Evolutionary conservation across 345 rosid species (phyloP), one percentile per base, ranked within the genome.

Genomic region (Cardiospermum halicacabum): DNA sequence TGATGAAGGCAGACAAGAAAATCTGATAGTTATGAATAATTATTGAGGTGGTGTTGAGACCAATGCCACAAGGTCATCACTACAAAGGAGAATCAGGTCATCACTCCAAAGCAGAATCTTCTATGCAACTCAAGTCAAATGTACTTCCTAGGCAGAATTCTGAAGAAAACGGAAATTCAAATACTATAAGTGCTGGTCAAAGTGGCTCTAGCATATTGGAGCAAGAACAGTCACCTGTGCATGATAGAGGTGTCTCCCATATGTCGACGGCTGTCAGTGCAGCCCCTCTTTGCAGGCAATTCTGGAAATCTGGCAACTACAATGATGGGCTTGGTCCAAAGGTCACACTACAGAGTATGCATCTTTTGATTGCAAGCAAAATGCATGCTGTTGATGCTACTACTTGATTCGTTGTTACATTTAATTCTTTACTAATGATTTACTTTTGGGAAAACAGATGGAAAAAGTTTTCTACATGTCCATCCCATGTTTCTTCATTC

Each of bases 401-500:
- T 48, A 40, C 26, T 8, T 27, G 24, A 11, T 28, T 0, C 3
- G 21, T 19, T 19, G 36, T 18, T 25, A 31, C n/a, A 1, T 50
- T 74, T 21, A 19, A 4, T 48, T 37, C 30, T 27, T 43, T 30
- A 31, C 37, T 57, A 27, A 24, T 21, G 0, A 39, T 22, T 55
- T 9, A 5, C 39, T 58, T 53, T 39, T 65, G 68, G 50, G 43
- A 43, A 70, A 10, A 42, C 78, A 89, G 95, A 75, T 80, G 89
- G 92, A 18, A 86, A 77, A 57, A 90, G 79, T 60, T 82, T 85
- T 81, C 85, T 90, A 50, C 97, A 88, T 74, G 95, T 93, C 64
- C 97, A 90, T 60, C 98, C 98, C 10, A 73, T 88, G 95, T 93
- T 93, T 78, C 96, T 93, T 74, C 98, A 93, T 80, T 93, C 97